These are phyloP conservation scores for Ascochyta clinopodiicola DNA, from an alignment of 2,329 filamentous ascomycete species.

Conservation along the genomic window DNA sequence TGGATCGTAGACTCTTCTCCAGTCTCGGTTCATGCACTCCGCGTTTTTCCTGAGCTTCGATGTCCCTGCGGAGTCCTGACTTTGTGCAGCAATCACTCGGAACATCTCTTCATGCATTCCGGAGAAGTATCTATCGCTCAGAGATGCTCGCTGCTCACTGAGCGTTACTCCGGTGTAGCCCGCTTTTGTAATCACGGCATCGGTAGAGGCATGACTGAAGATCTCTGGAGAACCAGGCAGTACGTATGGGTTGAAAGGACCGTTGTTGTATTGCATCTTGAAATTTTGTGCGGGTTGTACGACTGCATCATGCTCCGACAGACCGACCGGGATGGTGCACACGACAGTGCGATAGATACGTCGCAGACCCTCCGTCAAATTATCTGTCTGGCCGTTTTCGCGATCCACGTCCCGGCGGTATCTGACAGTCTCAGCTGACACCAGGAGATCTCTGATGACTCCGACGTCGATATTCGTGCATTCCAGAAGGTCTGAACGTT, in stretches of 20 bases:
- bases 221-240: not conserved
- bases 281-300: not conserved
- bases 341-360: constrained; percentile 1
- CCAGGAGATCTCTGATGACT: not conserved
- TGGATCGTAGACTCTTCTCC: not conserved
- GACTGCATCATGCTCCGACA: not conserved
- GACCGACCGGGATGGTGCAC: not conserved
- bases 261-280: not conserved
- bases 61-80: not conserved
- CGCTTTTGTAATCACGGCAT: not conserved
- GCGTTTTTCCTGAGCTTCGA: not conserved
- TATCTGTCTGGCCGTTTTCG: not conserved
- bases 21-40: not conserved
- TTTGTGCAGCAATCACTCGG: not conserved
- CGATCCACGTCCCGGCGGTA: not conserved
- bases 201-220: not conserved
- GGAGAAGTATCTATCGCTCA: not conserved
- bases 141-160: not conserved
- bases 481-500: not conserved
- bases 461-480: not conserved
- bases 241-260: not conserved
- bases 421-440: not conserved
- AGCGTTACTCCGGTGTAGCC: not conserved
- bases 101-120: not conserved
- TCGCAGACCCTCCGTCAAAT: not conserved